Percentiles rank a stretch among this genome's conserved stretches.
Conservation (phyloP, 371 early-diverging fungal species). For the Apophysomyces sp. region DNA sequence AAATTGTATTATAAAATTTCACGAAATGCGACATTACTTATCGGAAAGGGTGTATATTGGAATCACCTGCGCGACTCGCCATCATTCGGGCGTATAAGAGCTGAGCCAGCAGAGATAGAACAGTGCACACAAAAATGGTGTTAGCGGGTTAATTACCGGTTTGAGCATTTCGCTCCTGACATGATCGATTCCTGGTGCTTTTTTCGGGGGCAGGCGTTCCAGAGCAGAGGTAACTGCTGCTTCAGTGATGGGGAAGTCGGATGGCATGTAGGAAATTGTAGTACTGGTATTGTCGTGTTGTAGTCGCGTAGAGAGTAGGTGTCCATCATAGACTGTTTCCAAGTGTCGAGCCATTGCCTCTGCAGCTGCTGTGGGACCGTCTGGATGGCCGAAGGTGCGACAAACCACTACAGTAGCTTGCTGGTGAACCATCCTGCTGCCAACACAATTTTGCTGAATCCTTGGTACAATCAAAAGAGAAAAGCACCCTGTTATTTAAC, state of each 20-base stretch:
- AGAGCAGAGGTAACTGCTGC: not conserved
- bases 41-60: slow-evolving; percentile 27
- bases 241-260: not conserved
- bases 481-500: too few species aligned
- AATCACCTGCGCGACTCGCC: slow-evolving; percentile 23
- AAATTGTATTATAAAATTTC: too few species aligned
- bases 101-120: slow-evolving; percentile 25
- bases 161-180: slow-evolving; percentile 25
- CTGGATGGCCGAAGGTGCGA: slow-evolving; percentile 5
- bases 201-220: not conserved
- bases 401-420: too few species aligned
- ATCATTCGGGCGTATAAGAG: slow-evolving; percentile 12
- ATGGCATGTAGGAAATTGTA: not conserved
- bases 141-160: not conserved
- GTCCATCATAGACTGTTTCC: not conserved
- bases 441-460: too few species aligned
- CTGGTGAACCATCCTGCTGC: too few species aligned
- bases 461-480: too few species aligned
- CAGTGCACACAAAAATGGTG: not conserved
- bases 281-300: not conserved
- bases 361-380: not conserved
- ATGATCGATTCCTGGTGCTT: slow-evolving; percentile 26
- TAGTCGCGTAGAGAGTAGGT: not conserved
- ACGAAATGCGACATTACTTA: too few species aligned
- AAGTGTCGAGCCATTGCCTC: slow-evolving; percentile 7